Base-by-base conservation (phyloP, 257 asterid genomes). In the Nicotiana undulata region DNA sequence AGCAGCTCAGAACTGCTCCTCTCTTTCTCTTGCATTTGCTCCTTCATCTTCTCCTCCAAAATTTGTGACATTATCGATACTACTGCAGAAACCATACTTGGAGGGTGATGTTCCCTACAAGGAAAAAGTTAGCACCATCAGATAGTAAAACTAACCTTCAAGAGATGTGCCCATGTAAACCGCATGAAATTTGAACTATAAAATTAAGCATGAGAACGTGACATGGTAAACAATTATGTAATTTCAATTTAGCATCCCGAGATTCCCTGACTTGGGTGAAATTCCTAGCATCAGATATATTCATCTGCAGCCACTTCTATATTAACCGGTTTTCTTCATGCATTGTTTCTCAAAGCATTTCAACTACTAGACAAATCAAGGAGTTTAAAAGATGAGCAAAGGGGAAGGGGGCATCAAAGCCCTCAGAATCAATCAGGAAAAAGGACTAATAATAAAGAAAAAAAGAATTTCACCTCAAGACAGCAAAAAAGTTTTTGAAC, bases 21-120 rank as follows among this genome's bases (percentile, higher is more conserved):
- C 51, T 86, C 89, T 64, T 88, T 63, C 77, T 87, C 59, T 46
- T 44, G 77, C 77, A 70, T 70, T 46, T 44, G 22, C 37, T 40
- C 95, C 49, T 76, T 81, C 79, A 85, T 82, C 81, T 83, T 87
- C 86, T 90, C 97, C 83, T 88, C 93, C 89, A 94, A 83, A 81
- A 90, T 84, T 53, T 82, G 86, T 77, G 84, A 81, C 81, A 93
- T 90, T 70, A 94, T 89, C 44, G 92, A 89, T 80, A 94, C 84
- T 88, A 91, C 88, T 75, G 98, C 88, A 79, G 44, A 84, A 77
- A 90, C 82, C 89, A 93, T 81, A 86, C 89, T 87, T 77, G 81
- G 89, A 79, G 94, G 94, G 79, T 94, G 98, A 80, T 93, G 87
- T 22, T 87, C 93, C 90, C 98, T 93, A 79, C 84, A 85, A 80